Evolutionary conservation across 768 basidiomycete genomes (phyloP).

Genomic region (Tylopilus felleus): DNA sequence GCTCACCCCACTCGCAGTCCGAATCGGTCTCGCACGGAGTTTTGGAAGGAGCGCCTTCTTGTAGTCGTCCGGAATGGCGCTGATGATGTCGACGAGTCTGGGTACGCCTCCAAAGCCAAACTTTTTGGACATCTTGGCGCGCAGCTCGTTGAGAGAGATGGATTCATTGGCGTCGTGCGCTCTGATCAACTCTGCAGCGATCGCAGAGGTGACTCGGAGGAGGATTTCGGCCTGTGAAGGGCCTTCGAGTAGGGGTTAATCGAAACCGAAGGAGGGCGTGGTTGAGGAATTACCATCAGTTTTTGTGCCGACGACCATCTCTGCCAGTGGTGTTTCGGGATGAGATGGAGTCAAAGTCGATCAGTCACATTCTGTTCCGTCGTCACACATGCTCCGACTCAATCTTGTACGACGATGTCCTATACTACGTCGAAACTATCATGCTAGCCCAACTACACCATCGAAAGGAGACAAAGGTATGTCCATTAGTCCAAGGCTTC

Average conservation of each 20-base stretch:
- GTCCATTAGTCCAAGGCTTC: not conserved
- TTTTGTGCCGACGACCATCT: slow-evolving; percentile 42
- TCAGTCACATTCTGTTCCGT: not conserved
- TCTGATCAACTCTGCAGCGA: slow-evolving; percentile 90
- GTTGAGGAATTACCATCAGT: slow-evolving; percentile 30
- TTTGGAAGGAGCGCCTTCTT: slow-evolving; percentile 88
- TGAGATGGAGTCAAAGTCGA: not conserved
- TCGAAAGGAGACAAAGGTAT: slow-evolving; percentile 29
- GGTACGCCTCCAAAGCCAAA: slow-evolving; percentile 84
- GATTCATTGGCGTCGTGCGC: slow-evolving; percentile 74
- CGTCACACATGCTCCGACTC: slow-evolving; percentile 5
- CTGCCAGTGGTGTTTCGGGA: too few species aligned
- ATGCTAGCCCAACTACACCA: slow-evolving; percentile 18
- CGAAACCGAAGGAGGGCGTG: not conserved
- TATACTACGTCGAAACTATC: slow-evolving; percentile 6
- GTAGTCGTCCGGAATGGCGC: slow-evolving; percentile 96
- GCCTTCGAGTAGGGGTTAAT: slow-evolving; percentile 34
- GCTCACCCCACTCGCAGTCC: slow-evolving; percentile 92
- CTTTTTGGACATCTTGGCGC: slow-evolving; percentile 88
- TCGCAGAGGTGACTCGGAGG: slow-evolving; percentile 88
- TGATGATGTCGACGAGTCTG: slow-evolving; percentile 94
- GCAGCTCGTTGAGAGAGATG: slow-evolving; percentile 85
- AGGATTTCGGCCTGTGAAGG: slow-evolving; percentile 90
- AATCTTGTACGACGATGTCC: slow-evolving; percentile 12
- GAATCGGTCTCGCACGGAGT: slow-evolving; percentile 87